Base-by-base conservation (phyloP, 176 grass and related monocot genomes). In the Chloris gayana region DNA sequence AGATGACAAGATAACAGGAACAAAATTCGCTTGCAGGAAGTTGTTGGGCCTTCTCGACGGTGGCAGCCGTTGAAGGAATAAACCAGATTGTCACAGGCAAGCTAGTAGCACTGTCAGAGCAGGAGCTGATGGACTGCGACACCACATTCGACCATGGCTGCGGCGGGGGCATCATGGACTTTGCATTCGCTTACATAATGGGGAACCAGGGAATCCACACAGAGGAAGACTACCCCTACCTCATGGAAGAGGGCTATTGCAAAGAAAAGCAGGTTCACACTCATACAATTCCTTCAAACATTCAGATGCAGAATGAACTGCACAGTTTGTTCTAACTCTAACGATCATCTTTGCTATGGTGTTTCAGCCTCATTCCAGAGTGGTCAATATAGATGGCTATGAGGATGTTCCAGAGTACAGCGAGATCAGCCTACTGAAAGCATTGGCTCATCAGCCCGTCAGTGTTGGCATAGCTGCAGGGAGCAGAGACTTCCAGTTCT, bases 31-130 rank as follows among this genome's bases (percentile, higher is more conserved):
- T 66, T 75, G 61, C 68, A 97, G 94, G 94, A 34, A 88, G 94
- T 78, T 97, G 94, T 75, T 97, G 94, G 94, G 91, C 94, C 4
- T 97, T 97, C 78, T 91, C 94, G 15, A 84, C 94, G 1, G 94
- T 97, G 41, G 91, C 94, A 35, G 86, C 94, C 9, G 89, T 97
- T 7, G 94, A 97, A 49, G 91, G 91, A 7, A 91, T 97, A 77
- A 97, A 94, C 89, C 80, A 93, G 71, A 97, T 97, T 14, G 67
- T 71, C 31, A 91, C 89, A 6, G 89, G 94, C 70, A 93, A 91
- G 69, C 31, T 93, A 78, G 82, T 88, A 7, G 88, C 94, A 8
- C 75, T 94, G 24, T 97, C 94, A 39, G 94, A 97, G 68, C 94
- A 97, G 88, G 69, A 93, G 73, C 81, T 97, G 53, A 88, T 97